phyloP scores from a whole-genome alignment of 208 protist genomes.

The Acanthamoeba healyi region DNA sequence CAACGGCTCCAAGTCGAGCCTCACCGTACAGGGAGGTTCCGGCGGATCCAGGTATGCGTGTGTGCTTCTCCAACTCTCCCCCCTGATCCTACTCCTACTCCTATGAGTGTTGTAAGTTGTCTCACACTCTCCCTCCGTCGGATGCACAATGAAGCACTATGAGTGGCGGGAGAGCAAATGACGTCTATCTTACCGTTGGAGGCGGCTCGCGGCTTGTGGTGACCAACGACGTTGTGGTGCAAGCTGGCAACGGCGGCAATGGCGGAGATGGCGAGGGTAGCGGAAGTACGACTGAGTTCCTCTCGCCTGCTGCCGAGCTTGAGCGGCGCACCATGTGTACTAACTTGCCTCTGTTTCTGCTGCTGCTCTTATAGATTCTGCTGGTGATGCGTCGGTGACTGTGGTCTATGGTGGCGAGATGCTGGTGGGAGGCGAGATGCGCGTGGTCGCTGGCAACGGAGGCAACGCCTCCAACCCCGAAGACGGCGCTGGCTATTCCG shows the following conservation, averaged over 20 bases:
- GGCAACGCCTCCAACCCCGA: background rate
- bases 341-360: background rate
- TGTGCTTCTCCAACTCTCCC: too few relatives aligned
- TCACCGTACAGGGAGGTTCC: background rate
- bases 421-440: background rate
- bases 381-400: background rate
- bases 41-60: background rate
- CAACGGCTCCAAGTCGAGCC: background rate
- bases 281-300: too few relatives aligned
- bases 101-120: too few relatives aligned
- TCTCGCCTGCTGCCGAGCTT: too few relatives aligned
- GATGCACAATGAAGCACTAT: too few relatives aligned
- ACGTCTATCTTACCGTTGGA: too few relatives aligned
- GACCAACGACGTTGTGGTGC: background rate
- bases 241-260: background rate
- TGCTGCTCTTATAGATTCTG: too few relatives aligned
- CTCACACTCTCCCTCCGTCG: too few relatives aligned
- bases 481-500: background rate
- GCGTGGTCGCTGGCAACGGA: background rate
- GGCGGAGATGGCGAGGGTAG: background rate
- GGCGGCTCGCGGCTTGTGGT: too few relatives aligned
- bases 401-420: background rate
- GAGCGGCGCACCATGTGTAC: background rate
- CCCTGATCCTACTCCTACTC: too few relatives aligned
- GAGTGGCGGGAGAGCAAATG: too few relatives aligned